phyloP scores from a whole-genome alignment of 352 stramenopile species.

The Pythium scleroteichum region DNA sequence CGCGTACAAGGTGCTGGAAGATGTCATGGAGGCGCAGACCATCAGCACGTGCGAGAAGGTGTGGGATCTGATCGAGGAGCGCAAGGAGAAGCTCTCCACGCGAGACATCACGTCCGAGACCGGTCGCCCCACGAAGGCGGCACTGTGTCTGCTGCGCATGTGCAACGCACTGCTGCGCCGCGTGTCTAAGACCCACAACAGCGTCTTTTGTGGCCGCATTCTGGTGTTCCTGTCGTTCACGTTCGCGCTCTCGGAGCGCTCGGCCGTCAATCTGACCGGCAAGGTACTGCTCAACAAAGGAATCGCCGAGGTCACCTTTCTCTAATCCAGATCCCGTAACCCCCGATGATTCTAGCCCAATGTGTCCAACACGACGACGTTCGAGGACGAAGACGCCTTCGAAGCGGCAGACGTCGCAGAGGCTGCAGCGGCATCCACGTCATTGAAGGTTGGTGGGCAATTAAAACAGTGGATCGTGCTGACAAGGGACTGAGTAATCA shows the following conservation, averaged over 20 bases:
- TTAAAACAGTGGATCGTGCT: too few relatives aligned
- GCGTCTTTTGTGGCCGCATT: constrained; percentile 88
- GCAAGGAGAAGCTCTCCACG: constrained; percentile 74
- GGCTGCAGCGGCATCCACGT: background rate
- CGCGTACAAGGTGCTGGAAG: constrained; percentile 84
- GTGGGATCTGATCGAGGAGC: constrained; percentile 79
- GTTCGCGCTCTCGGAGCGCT: constrained; percentile 83
- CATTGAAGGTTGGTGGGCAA: constrained; percentile 18
- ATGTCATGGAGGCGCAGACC: constrained; percentile 86
- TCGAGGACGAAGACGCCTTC: constrained; percentile 80
- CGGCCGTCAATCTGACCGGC: constrained; percentile 78
- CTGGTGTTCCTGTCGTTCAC: constrained; percentile 86
- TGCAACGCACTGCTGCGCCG: constrained; percentile 85
- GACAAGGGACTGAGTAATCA: too few relatives aligned
- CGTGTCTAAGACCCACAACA: constrained; percentile 89
- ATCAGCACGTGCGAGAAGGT: constrained; percentile 86
- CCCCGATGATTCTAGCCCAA: constrained; percentile 65
- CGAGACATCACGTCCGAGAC: constrained; percentile 64
- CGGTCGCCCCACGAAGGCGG: constrained; percentile 75
- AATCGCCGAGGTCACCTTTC: background rate
- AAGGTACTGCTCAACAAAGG: constrained; percentile 35
- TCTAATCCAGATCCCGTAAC: too few relatives aligned
- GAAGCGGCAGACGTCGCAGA: constrained; percentile 61
- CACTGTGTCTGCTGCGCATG: constrained; percentile 76
- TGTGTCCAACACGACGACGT: constrained; percentile 74